Percentiles rank a stretch among this genome's conserved stretches.
These are phyloP conservation scores for Penicillium verrucosum DNA, from an alignment of 2,329 filamentous ascomycete species.

Conservation along the genomic window DNA sequence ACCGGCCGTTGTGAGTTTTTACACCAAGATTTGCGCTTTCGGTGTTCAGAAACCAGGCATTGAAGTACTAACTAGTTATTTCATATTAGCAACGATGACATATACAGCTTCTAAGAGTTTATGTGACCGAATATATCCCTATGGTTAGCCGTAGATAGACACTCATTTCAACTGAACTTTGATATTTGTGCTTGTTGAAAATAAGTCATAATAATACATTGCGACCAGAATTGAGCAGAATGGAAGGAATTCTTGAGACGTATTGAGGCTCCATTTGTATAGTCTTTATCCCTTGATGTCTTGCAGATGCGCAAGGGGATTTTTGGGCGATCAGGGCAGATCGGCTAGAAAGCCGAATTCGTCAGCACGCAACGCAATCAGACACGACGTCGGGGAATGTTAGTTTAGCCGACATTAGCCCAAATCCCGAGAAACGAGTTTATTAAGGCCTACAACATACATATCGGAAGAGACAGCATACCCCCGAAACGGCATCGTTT, in stretches of 20 bases:
- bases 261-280: neutral
- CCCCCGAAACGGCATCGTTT: neutral
- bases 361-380: neutral
- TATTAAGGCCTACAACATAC: neutral
- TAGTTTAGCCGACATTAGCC: slow-evolving; percentile 1
- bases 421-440: neutral
- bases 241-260: too few relatives aligned
- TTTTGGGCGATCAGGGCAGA: neutral
- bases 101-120: neutral
- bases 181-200: neutral
- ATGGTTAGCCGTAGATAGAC: neutral
- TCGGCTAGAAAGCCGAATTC: slow-evolving; percentile 18
- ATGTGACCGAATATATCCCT: neutral
- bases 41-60: neutral
- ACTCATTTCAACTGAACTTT: neutral
- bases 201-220: neutral
- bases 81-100: neutral
- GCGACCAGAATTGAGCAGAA: neutral
- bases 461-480: neutral
- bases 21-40: too few relatives aligned
- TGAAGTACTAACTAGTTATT: neutral
- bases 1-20: slow-evolving; percentile 41
- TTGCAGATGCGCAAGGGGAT: neutral
- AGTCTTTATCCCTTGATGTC: neutral
- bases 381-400: neutral